Conservation (phyloP, 495 filamentous ascomycete genomes). For the Barbatosphaeria neglecta region DNA sequence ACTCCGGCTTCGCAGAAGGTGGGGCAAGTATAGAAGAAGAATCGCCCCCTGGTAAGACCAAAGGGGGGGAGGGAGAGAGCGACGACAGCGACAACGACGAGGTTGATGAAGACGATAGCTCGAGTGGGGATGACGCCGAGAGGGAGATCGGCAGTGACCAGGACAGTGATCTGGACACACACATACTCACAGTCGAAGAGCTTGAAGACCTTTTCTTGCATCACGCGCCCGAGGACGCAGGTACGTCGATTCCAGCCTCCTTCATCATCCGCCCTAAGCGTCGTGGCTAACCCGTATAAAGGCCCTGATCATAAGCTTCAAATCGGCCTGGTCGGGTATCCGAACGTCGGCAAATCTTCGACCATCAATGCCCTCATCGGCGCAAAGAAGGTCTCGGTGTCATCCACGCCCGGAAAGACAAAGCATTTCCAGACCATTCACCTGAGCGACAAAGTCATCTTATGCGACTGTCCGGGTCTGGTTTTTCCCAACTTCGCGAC, state of each 20-base stretch:
- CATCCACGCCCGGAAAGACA: slow-evolving; percentile 93
- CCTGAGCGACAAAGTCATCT: slow-evolving; percentile 72
- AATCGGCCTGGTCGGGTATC: slow-evolving; percentile 95
- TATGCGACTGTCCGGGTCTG: slow-evolving; percentile 97
- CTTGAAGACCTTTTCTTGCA: slow-evolving; percentile 78
- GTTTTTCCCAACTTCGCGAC: slow-evolving; percentile 98
- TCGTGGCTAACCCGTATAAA: slow-evolving; percentile 5
- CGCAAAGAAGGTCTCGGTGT: slow-evolving; percentile 97
- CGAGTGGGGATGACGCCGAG: slow-evolving; percentile 30
- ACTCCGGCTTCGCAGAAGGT: slow-evolving; percentile 21
- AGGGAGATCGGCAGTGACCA: background rate
- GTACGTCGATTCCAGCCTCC: slow-evolving; percentile 17
- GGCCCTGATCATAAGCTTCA: slow-evolving; percentile 55
- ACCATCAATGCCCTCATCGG: slow-evolving; percentile 98
- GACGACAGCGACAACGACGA: slow-evolving; percentile 14
- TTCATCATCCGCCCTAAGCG: no score
- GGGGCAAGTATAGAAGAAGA: slow-evolving; percentile 8
- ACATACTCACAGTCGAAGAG: slow-evolving; percentile 85
- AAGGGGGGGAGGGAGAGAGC: slow-evolving; percentile 17
- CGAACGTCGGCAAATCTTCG: slow-evolving; percentile 97
- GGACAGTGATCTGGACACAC: slow-evolving; percentile 36
- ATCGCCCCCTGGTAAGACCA: slow-evolving; percentile 1
- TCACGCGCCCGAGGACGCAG: slow-evolving; percentile 49
- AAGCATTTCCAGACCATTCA: slow-evolving; percentile 99
- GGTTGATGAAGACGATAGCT: slow-evolving; percentile 10